Conservation (phyloP, 1,284 basidiomycete genomes). For the Kwoniella shivajii region DNA sequence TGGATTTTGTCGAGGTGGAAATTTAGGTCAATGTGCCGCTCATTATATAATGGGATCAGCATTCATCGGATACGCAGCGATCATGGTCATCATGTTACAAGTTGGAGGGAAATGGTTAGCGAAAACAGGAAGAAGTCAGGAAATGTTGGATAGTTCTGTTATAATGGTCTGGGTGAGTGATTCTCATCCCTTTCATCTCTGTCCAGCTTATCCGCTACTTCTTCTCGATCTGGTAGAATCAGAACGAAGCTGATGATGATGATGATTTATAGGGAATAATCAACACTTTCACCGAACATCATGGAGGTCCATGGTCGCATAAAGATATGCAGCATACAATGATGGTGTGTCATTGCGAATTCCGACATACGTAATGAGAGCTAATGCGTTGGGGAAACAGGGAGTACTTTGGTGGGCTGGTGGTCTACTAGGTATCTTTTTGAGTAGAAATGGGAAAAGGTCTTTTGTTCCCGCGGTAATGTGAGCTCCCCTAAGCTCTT, state of each 20-base stretch:
- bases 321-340: conserved; percentile 93
- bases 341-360: conserved; percentile 51
- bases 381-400: conserved; percentile 53
- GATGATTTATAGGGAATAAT: conserved; percentile 58
- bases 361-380: not conserved
- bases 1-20: conserved; percentile 67
- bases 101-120: conserved; percentile 82
- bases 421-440: conserved; percentile 82
- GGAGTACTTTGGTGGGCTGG: conserved; percentile 84
- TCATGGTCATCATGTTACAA: conserved; percentile 80
- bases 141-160: conserved; percentile 88
- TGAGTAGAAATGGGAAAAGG: conserved; percentile 80
- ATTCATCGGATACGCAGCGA: conserved; percentile 82
- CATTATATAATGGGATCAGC: conserved; percentile 88
- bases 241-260: conserved; percentile 4
- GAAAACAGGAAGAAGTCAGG: conserved; percentile 62
- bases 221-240: not conserved
- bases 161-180: conserved; percentile 79
- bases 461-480: conserved; percentile 82
- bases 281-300: conserved; percentile 93
- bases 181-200: not conserved
- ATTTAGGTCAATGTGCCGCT: conserved; percentile 77
- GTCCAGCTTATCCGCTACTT: not conserved
- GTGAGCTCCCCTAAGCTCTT: conserved; percentile 55
- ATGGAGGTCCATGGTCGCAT: conserved; percentile 75